Base-by-base conservation (phyloP, 202 grass and related monocot species). In the Panicum hallii region DNA sequence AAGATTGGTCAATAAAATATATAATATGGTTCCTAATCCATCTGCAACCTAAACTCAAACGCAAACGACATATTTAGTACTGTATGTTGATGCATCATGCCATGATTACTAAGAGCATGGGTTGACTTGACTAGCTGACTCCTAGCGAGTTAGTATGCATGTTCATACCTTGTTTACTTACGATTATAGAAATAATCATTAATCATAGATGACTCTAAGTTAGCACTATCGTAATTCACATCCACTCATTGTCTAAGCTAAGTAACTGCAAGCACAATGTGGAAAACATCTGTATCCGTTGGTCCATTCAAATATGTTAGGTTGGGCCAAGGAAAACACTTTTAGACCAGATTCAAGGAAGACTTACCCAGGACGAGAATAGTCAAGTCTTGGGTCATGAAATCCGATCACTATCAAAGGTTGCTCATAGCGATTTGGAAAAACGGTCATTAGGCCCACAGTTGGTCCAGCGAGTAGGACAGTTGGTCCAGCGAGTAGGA, bases 111-210 rank as follows among this genome's bases (percentile, higher is more conserved):
- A 61, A 28, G 43, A 49, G 23, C 19, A 1, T 26, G 16, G 7
- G 68, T 63, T 77, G 41, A 23, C 55, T 77, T 62, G 74, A 77
- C 12, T 45, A 44, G n/a, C 57, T 73, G 42, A 45, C 43, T 70
- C 41, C 17, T 49, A 40, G 11, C n/a, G 36, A 41, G 63, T 80
- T 5, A 41, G 20, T 67, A 30, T 38, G 5, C 43, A 40, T 38
- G 11, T 14, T 34, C 57, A 49, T 49, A 15, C 68, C 53, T 72
- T 38, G 36, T 38, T 38, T 38, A 38, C 5, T 34, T 63, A 23
- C 68, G 12, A 83, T 63, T 38, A 38, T 38, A 38, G 36, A 74
- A 5, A 60, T 45, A 82, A 58, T 70, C 9, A 32, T 28, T 3
- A 13, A n/a, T 8, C 36, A 70, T 20, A 11, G 26, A 49, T 38